Base-by-base conservation (phyloP, 139 green algal genomes). In the Volvox africanus region DNA sequence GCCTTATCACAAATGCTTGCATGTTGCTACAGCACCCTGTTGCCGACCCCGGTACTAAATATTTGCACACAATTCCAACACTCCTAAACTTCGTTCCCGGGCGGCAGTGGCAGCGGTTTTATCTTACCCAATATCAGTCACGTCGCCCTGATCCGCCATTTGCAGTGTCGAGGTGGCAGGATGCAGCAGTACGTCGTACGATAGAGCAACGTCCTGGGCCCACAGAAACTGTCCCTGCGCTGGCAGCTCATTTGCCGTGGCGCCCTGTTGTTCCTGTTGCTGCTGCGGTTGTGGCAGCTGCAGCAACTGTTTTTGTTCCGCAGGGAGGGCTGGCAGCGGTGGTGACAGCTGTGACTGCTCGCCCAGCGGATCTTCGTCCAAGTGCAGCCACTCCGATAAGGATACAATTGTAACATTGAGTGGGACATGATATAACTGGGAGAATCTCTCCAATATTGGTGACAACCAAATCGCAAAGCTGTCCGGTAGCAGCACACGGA, bases 181-280 rank as follows among this genome's bases (percentile, higher is more conserved):
- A 32, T 87, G 81, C 61, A 87, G 61, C 81, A 62, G 33, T 26
- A 87, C 14, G 26, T 87, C 81, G 78, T 84, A 84, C 78, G 78
- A 67, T 12, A 67, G 12, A 11, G 36, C 17, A 18, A 32, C 21
- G 26, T 79, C 71, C 30, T 18, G 20, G 71, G 26, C 71, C 71
- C 71, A 35, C 71, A 21, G 2, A 35, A 2, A 35, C 26, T 36
- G 21, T 20, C 2, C 26, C 71, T 79, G 71, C 21, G 71, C 32
- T 79, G 20, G 71, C 21, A 32, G 71, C 26, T 33, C 22, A 32
- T 14, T 33, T n/a, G 24, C 5, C 14, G 14, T 30, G 71, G 22
- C 22, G 9, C 67, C 2, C 78, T 84, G 78, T 26, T 67, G 0
- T 30, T 84, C 36, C 36, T 61, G 71, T 32, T 79, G 71, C 71